Conservation (phyloP, 2,329 filamentous ascomycete genomes). For the Xylaria sp. region DNA sequence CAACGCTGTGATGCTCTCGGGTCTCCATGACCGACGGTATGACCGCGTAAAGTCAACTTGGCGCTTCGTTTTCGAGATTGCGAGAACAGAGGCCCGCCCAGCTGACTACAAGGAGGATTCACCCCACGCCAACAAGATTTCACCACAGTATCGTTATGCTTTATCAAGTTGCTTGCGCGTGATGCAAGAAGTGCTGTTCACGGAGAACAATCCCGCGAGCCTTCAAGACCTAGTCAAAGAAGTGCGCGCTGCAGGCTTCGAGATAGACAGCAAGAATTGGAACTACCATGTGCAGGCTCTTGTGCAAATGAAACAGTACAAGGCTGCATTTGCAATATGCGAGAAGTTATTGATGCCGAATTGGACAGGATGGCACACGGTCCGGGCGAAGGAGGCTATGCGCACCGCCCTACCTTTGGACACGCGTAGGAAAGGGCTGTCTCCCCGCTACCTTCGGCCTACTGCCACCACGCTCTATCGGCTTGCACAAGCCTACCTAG, state of each 20-base stretch:
- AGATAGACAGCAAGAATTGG: conserved; percentile 78
- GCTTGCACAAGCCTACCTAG: conserved; percentile 56
- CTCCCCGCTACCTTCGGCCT: conserved; percentile 48
- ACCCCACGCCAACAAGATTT: conserved; percentile 48
- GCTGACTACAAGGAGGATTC: conserved; percentile 32
- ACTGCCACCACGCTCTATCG: conserved; percentile 53
- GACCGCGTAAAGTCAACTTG: conserved; percentile 70
- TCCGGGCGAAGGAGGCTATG: conserved; percentile 37
- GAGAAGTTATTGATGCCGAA: conserved; percentile 78
- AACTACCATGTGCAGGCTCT: conserved; percentile 76
- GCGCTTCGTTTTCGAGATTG: conserved; percentile 63
- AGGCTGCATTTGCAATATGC: conserved; percentile 74
- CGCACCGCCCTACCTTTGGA: conserved; percentile 45
- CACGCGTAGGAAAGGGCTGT: conserved; percentile 46
- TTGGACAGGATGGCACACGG: conserved; percentile 74
- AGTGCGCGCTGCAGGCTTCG: conserved; percentile 71
- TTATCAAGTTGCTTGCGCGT: conserved; percentile 55
- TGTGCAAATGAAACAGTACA: conserved; percentile 61
- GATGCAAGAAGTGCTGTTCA: conserved; percentile 53
- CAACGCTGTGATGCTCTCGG: conserved; percentile 70
- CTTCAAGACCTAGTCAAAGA: conserved; percentile 58
- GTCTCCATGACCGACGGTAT: conserved; percentile 62
- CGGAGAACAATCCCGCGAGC: conserved; percentile 49
- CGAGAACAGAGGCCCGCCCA: conserved; percentile 50
- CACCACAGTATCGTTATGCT: conserved; percentile 58